phyloP scores from a whole-genome alignment of 2,329 filamentous ascomycete genomes.

The Verticillium nonalfalfae region DNA sequence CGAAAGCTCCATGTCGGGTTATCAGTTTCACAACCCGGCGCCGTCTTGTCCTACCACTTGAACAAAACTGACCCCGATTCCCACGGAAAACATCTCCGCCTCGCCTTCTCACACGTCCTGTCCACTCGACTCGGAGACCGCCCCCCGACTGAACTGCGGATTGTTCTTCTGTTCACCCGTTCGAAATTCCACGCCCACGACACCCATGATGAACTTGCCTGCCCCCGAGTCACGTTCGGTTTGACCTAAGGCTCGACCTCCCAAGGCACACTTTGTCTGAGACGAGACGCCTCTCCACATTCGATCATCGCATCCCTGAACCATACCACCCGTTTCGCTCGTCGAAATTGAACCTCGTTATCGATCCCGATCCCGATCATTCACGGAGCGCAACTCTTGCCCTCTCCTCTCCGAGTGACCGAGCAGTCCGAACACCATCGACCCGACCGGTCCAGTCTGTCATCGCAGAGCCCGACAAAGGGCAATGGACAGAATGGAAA shows the following conservation, averaged over 20 bases:
- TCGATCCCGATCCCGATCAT: neutral
- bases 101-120: slow-evolving; percentile 11
- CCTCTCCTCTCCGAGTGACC: neutral
- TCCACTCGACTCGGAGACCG: neutral
- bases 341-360: neutral
- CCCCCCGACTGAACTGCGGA: neutral
- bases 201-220: slow-evolving; percentile 10
- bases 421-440: neutral
- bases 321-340: slow-evolving; percentile 3
- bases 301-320: slow-evolving; percentile 3
- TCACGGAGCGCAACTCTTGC: neutral
- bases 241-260: slow-evolving; percentile 10
- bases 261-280: slow-evolving; percentile 6
- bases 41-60: neutral
- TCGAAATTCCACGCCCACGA: neutral
- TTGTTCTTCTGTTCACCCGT: neutral
- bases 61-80: slow-evolving; percentile 1
- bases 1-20: slow-evolving; percentile 1
- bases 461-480: slow-evolving; percentile 1
- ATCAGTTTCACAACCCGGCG: slow-evolving; percentile 3
- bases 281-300: slow-evolving; percentile 8
- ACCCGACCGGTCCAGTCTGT: slow-evolving; percentile 1
- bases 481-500: slow-evolving; percentile 9
- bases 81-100: neutral
- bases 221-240: slow-evolving; percentile 7